Evolutionary conservation across 2,329 filamentous ascomycete genomes (phyloP).

Genomic region (Penicillium sp.): DNA sequence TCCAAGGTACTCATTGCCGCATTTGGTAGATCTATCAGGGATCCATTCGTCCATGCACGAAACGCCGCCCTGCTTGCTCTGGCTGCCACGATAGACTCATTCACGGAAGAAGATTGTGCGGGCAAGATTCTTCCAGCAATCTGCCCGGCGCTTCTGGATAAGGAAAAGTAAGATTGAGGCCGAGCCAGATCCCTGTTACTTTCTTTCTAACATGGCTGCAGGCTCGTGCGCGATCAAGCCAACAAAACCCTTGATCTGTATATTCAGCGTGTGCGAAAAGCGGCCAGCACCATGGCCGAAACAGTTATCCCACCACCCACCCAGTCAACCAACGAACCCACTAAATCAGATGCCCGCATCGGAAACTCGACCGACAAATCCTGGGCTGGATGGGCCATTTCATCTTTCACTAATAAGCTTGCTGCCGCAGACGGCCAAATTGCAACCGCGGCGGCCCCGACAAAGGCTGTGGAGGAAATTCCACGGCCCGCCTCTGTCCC

Average conservation of each 20-base stretch:
- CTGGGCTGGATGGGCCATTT: constrained; percentile 98
- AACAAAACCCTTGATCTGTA: constrained; percentile 85
- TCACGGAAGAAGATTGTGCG: constrained; percentile 85
- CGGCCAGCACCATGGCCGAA: constrained; percentile 71
- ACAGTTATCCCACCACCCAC: constrained; percentile 64
- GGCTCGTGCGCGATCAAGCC: constrained; percentile 79
- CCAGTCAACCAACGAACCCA: constrained; percentile 43
- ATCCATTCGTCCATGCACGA: constrained; percentile 90
- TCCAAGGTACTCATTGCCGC: constrained; percentile 89
- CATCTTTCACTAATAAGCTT: constrained; percentile 94
- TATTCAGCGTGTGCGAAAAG: constrained; percentile 73
- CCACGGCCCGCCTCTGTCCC: constrained; percentile 46
- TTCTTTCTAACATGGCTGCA: constrained; percentile 18
- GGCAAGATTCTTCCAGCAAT: constrained; percentile 74
- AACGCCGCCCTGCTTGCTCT: constrained; percentile 85
- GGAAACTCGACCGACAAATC: constrained; percentile 66
- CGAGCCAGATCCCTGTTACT: neutral
- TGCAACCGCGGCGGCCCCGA: constrained; percentile 51
- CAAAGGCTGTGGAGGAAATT: constrained; percentile 39
- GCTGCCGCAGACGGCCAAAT: constrained; percentile 82
- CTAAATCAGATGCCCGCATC: constrained; percentile 60
- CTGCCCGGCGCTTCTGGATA: constrained; percentile 81
- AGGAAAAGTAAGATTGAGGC: constrained; percentile 61
- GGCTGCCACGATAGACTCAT: constrained; percentile 76
- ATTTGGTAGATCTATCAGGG: constrained; percentile 79